Base-by-base conservation (phyloP, 2,329 filamentous ascomycete genomes). In the Lachnellula occidentalis region DNA sequence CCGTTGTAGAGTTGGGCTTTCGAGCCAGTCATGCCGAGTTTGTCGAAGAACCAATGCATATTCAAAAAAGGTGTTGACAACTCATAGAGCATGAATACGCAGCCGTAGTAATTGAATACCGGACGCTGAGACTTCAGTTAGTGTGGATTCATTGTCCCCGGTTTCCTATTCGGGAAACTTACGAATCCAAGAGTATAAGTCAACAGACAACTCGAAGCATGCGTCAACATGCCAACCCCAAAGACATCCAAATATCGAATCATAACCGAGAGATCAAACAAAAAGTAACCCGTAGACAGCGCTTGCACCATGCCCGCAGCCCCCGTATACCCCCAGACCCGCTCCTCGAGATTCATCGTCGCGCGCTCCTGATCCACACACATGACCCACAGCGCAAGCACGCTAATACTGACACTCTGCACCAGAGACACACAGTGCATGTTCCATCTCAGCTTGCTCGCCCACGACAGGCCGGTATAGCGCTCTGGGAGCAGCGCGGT, bases 1-100 rank as follows among this genome's bases (percentile, higher is more conserved):
- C 88, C 88, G 64, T 92, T 92, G 72, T 88, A 84, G n/a, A 91
- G 78, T 72, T 94, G 89, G 22, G 82, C 71, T 55, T 76, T 78
- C 22, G 85, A 83, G 31, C 89, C 89, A 0, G 89, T 92, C 77
- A 90, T 83, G 64, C 81, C 79, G 55, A 92, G 73, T 73, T 94
- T 92, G 72, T 92, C 89, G 73, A 87, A 88, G 74, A 94, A 92
- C 89, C 89, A 94, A 74, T 94, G 89, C 64, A 92, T 80, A 68
- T 94, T 94, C 56, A 92, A 79, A 69, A 92, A 91, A 7, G 88
- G 88, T 2, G 86, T 88, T 15, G 87, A 91, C 24, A 94, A 79
- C 71, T 94, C 89, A 79, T 90, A 92, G 50, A 94, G 83, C 66
- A 92, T 88, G 71, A 94, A 94, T 57, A 82, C 80, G 50, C 80